Percentiles rank a stretch among this genome's conserved stretches.
Evolutionary conservation across 2,329 filamentous ascomycete genomes (phyloP).

Genomic region (Alternaria viburni): DNA sequence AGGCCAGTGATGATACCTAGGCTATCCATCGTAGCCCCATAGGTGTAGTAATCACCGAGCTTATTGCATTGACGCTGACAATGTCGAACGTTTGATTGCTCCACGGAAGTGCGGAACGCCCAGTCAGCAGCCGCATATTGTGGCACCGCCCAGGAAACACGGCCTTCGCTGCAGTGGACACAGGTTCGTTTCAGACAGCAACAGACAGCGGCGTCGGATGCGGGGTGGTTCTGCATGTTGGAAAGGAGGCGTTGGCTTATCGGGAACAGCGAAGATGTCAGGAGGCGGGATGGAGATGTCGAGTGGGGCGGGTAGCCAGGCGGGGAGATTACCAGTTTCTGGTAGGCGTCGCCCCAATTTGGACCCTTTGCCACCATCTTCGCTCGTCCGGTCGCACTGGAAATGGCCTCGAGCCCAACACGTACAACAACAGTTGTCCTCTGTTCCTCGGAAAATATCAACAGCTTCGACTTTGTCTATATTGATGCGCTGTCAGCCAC

Average conservation of each 20-base stretch:
- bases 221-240: background rate
- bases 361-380: conserved; percentile 2
- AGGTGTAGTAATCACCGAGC: background rate
- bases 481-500: background rate
- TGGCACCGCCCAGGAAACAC: background rate
- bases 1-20: background rate
- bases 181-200: background rate
- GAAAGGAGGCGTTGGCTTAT: background rate
- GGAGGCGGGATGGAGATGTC: background rate
- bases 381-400: background rate
- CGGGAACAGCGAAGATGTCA: background rate
- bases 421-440: background rate
- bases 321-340: conserved; percentile 5
- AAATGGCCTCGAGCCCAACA: background rate
- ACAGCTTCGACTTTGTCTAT: background rate
- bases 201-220: background rate
- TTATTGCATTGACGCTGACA: background rate
- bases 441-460: background rate
- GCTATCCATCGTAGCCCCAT: background rate
- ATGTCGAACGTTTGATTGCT: background rate
- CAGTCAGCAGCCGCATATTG: background rate
- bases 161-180: background rate
- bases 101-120: background rate
- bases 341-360: conserved; percentile 3
- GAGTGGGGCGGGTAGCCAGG: background rate